Base-by-base conservation (phyloP, 148 eudicot species). In the Tetragonia tetragonoides region DNA sequence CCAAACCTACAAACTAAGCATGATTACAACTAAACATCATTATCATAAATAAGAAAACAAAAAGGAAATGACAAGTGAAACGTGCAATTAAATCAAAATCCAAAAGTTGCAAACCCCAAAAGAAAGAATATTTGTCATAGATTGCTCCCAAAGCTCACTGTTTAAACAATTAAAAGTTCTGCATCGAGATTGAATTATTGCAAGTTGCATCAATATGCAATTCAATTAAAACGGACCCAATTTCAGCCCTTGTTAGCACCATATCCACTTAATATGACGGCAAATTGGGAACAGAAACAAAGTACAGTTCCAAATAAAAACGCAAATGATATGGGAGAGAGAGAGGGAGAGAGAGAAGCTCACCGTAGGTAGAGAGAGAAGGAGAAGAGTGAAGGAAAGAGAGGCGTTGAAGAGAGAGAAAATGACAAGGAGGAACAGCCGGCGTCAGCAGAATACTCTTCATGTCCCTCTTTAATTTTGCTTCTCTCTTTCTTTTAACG, bases 301-400 rank as follows among this genome's bases (percentile, higher is more conserved):
- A 64, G 6, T 21, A 40, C 3, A 17, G 16, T 6, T 14, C 2
- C 4, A 65, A 1, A 65, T 66, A 66, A 16, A 11, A n/a, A 2
- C 38, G 12, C 10, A 57, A 12, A 5, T 34, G 41, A 23, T 10
- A 12, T 3, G 18, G 34, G 9, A 6, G 56, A 69, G 20, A 39
- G 17, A 54, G 70, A 23, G 63, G 70, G 74, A 61, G 49, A 28
- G 12, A 3, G 54, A 10, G 15, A 5, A 53, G 65, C 73, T 87
- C 82, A 88, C 90, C 85, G 82, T 86, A 39, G 39, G 84, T 17
- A 39, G 80, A 71, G 83, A 79, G 76, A 68, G 81, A 70, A 39
- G 42, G 71, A 18, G 81, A 51, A 44, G 73, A 74, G 54, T 28
- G 49, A 46, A 66, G 42, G 80, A 76, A 78, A 82, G 88, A 78